Evolutionary conservation across 306 rosid species (phyloP).

Genomic region (Cucurbita moschata): DNA sequence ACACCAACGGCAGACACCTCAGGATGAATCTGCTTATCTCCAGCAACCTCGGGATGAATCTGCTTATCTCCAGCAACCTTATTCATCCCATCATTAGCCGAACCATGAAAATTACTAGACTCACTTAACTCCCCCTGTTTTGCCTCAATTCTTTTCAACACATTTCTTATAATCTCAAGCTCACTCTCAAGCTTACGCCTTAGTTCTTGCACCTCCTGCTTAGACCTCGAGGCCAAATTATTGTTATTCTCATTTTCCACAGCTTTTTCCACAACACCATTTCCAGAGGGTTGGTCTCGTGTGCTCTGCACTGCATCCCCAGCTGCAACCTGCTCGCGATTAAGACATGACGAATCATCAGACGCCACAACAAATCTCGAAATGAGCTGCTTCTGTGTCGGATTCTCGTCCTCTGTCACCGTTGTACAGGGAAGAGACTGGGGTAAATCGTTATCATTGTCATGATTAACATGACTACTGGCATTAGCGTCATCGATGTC

Average conservation of each 20-base stretch:
- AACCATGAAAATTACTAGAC: slow-evolving; percentile 18
- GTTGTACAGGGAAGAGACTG: slow-evolving; percentile 4
- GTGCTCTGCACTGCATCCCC: slow-evolving; percentile 12
- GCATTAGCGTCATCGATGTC: not conserved
- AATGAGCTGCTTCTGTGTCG: slow-evolving; percentile 17
- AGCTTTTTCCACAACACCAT: slow-evolving; percentile 20
- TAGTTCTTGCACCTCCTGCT: slow-evolving; percentile 44
- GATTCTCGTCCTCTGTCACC: slow-evolving; percentile 24
- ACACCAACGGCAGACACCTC: slow-evolving; percentile 4
- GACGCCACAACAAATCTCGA: slow-evolving; percentile 24
- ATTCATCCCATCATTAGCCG: slow-evolving; percentile 18
- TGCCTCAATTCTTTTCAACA: slow-evolving; percentile 62
- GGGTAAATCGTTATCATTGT: slow-evolving; percentile 8
- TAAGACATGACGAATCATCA: slow-evolving; percentile 31
- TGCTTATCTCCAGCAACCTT: slow-evolving; percentile 41
- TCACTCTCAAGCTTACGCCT: slow-evolving; percentile 55
- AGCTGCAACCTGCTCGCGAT: slow-evolving; percentile 16
- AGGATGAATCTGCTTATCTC: slow-evolving; percentile 20
- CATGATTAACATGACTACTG: not conserved
- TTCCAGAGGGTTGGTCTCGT: slow-evolving; percentile 25
- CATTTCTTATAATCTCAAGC: slow-evolving; percentile 45
- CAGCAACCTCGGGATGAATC: slow-evolving; percentile 56
- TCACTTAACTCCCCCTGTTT: slow-evolving; percentile 56
- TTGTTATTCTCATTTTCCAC: slow-evolving; percentile 26
- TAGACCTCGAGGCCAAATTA: slow-evolving; percentile 30